A percentile compares a stretch with the other conserved stretches of the same genome.
Evolutionary conservation across 352 stramenopile species (phyloP).

Genomic region (Globisporangium acanthophoron): DNA sequence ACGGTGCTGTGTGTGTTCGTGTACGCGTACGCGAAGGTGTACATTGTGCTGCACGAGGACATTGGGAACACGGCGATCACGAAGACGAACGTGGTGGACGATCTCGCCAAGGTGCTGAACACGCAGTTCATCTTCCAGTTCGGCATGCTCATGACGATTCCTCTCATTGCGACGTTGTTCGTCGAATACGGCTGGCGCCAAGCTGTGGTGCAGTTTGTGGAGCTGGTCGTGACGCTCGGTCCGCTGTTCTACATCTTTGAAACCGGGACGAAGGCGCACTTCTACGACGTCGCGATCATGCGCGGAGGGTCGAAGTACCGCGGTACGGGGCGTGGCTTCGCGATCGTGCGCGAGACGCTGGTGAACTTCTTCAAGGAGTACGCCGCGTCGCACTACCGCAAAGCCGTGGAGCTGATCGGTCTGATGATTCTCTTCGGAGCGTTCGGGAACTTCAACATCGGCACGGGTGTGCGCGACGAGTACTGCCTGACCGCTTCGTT

Average conservation of each 20-base stretch:
- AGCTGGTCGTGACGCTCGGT: conserved; percentile 75
- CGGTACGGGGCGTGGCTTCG: conserved; percentile 77
- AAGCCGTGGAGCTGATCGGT: conserved; percentile 71
- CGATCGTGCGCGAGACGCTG: conserved; percentile 79
- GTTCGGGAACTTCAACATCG: conserved; percentile 77
- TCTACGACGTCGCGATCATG: conserved; percentile 85
- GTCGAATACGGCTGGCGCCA: conserved; percentile 84
- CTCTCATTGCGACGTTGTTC: conserved; percentile 74
- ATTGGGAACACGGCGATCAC: conserved; percentile 72
- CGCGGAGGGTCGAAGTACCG: conserved; percentile 83
- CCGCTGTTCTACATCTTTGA: conserved; percentile 87
- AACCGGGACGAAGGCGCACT: conserved; percentile 81
- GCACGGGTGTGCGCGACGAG: conserved; percentile 36
- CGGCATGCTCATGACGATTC: conserved; percentile 86
- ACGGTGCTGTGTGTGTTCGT: conserved; percentile 78
- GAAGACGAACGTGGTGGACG: conserved; percentile 66
- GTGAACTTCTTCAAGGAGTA: conserved; percentile 88
- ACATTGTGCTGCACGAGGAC: conserved; percentile 74
- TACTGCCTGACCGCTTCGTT: conserved; percentile 53
- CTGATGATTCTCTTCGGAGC: conserved; percentile 81
- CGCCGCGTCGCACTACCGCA: conserved; percentile 76
- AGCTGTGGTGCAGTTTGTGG: conserved; percentile 74
- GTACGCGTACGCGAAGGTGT: conserved; percentile 82
- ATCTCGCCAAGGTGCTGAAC: conserved; percentile 74
- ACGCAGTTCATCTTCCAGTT: conserved; percentile 89